Evolutionary conservation across 306 rosid genomes (phyloP), one percentile per base, ranked within the genome.

Genomic region (Morella rubra): DNA sequence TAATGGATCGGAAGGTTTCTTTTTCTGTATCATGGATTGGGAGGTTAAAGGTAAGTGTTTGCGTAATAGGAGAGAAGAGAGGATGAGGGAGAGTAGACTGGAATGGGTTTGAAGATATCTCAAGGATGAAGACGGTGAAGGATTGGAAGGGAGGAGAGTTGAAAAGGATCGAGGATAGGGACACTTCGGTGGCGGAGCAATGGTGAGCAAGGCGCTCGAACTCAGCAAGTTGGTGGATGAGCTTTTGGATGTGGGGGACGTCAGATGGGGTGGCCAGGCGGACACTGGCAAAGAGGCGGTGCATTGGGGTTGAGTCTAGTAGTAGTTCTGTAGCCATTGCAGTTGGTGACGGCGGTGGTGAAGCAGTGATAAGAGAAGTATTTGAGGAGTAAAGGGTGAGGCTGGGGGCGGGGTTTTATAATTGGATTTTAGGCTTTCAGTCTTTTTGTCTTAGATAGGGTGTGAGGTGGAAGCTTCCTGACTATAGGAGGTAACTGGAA

Each of bases 231-330:
- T 89, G 93, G 79, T 86, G 86, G 83, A 92, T 91, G 73, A 90
- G 86, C 52, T 89, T 91, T 96, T 89, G 92, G 87, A 94, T 86
- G 88, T 85, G 86, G 51, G 94, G 96, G 15, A 91, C 89, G 76
- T 94, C 94, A 56, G 85, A 62, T 0, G 82, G 86, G 44, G 53
- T 50, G 49, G 93, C 98, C 0, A 94, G 86, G 19, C 97, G 97
- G 84, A 91, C n/a, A n/a, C n/a, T n/a, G n/a, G n/a, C n/a, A n/a
- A n/a, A n/a, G n/a, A n/a, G n/a, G n/a, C 59, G 14, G 1, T 91
- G 86, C 0, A 71, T 42, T 7, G 88, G 87, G 59, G 85, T 41
- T 24, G 85, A 73, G 58, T 72, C 86, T 3, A 80, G 61, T 3
- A n/a, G n/a, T n/a, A 86, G 73, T 14, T 76, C 51, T 14, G 6